Evolutionary conservation across 2,329 filamentous ascomycete genomes (phyloP), one percentile per base, ranked within the genome.

Genomic region (Neonectria coccinea): DNA sequence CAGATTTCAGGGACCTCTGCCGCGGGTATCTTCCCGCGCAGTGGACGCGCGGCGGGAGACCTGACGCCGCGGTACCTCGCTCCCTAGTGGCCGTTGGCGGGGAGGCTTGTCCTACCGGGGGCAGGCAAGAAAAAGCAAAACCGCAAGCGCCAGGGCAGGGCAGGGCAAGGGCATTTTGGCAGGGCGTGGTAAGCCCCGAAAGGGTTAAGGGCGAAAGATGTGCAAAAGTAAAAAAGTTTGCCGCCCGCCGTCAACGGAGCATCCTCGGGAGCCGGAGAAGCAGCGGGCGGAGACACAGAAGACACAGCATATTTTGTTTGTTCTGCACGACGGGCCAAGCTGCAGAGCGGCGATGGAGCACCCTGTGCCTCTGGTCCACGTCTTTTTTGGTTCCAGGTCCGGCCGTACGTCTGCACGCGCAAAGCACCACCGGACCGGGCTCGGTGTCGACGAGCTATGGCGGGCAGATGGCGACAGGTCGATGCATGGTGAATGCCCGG

Each of bases 71-170:
- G 55, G 70, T 71, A 67, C 60, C 57, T 67, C 60, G 39, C 53
- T 57, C 60, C 65, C 63, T 74, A 74, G 72, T 59, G 69, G 69
- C 72, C 72, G 72, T 74, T 74, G 67, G 60, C 66, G 56, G 48
- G 68, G 66, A 60, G 62, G 62, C 36, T 50, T 59, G 61, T 52
- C 55, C 62, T 59, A 64, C 55, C 27, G 45, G 29, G 42, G 53
- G 51, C 64, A 62, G 63, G 65, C 59, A 66, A 70, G 16, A 57
- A 61, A 66, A 57, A 61, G 62, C 58, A 66, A 57, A 61, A 58
- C 53, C 53, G 54, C 62, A 57, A 67, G 48, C 31, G 51, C 51
- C 53, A 41, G 62, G 59, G 59, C 51, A 66, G 64, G 62, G 66
- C 59, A 52, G 53, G 62, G 54, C 45, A 60, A 58, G 57, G 59